Percentiles rank a stretch among this genome's conserved stretches.
phyloP scores from a whole-genome alignment of 1,284 basidiomycete genomes.

The Cryptococcus sp. region DNA sequence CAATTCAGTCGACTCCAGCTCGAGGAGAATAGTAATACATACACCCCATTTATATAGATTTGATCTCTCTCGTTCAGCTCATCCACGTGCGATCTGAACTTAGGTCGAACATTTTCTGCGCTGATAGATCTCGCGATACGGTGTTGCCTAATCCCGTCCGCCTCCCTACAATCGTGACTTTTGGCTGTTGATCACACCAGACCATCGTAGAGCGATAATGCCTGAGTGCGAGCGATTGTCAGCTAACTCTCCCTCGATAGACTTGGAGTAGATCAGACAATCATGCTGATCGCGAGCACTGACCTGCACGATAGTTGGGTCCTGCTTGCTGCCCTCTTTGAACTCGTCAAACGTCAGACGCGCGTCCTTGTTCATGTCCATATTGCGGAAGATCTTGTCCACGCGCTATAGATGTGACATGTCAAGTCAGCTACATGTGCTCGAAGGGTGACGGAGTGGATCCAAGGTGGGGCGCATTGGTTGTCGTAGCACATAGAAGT shows the following conservation, averaged over 20 bases:
- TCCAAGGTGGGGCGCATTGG: too few species aligned
- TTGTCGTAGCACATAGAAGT: too few species aligned
- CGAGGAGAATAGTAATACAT: too few species aligned
- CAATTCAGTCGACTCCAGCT: too few species aligned
- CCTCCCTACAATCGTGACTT: not conserved
- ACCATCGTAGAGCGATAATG: conserved; percentile 59
- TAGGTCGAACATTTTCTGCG: too few species aligned
- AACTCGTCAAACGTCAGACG: conserved; percentile 92
- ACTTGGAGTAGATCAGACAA: too few species aligned
- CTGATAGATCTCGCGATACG: too few species aligned
- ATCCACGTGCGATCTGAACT: too few species aligned
- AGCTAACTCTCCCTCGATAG: conserved; percentile 1
- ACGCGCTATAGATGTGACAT: conserved; percentile 65
- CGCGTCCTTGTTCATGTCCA: conserved; percentile 89
- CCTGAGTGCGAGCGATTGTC: conserved; percentile 39
- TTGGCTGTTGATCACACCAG: conserved; percentile 43
- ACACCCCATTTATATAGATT: too few species aligned
- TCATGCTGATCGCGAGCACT: conserved; percentile 34
- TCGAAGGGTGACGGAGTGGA: not conserved
- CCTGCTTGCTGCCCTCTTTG: conserved; percentile 94
- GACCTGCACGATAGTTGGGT: conserved; percentile 96
- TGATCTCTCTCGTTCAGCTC: too few species aligned
- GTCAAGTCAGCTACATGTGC: conserved; percentile 6
- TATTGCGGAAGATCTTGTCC: conserved; percentile 92
- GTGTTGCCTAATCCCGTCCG: too few species aligned